A percentile compares a stretch with the other conserved stretches of the same genome.
Evolutionary conservation across 345 rosid genomes (phyloP).

Genomic region (Pelargonium nanum): DNA sequence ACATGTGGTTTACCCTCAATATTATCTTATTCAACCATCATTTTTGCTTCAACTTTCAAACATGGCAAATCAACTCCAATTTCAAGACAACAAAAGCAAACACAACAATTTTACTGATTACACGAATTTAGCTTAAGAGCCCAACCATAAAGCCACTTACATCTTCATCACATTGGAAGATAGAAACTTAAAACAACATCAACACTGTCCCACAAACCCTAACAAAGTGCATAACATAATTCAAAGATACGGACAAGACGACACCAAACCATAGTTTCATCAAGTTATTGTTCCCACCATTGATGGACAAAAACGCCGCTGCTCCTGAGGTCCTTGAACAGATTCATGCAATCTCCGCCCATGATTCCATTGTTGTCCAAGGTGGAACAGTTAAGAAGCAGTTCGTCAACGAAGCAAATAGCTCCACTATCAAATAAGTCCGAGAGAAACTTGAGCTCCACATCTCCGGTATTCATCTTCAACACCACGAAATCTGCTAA

Average conservation of each 20-base stretch:
- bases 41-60: too few species aligned
- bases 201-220: conserved; percentile 1
- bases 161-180: not conserved
- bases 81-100: too few species aligned
- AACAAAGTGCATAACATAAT: not conserved
- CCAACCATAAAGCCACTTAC: conserved; percentile 29
- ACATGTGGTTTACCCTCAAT: too few species aligned
- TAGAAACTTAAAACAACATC: not conserved
- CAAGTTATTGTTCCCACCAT: conserved; percentile 53
- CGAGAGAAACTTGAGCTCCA: conserved; percentile 45
- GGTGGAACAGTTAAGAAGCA: conserved; percentile 53
- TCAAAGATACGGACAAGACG: not conserved
- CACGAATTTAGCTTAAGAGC: conserved; percentile 12
- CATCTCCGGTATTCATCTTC: conserved; percentile 61
- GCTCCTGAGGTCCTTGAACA: conserved; percentile 52
- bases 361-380: conserved; percentile 16
- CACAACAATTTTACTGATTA: too few species aligned
- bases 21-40: too few species aligned
- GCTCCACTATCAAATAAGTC: conserved; percentile 53
- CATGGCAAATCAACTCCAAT: too few species aligned
- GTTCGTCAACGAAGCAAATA: conserved; percentile 70
- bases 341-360: conserved; percentile 35
- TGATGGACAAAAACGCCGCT: conserved; percentile 79
- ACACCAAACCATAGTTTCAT: not conserved
- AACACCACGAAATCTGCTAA: conserved; percentile 64